Percentiles rank a stretch among this genome's conserved stretches.
Conservation (phyloP, 768 basidiomycete species). For the Auricularia sp. region DNA sequence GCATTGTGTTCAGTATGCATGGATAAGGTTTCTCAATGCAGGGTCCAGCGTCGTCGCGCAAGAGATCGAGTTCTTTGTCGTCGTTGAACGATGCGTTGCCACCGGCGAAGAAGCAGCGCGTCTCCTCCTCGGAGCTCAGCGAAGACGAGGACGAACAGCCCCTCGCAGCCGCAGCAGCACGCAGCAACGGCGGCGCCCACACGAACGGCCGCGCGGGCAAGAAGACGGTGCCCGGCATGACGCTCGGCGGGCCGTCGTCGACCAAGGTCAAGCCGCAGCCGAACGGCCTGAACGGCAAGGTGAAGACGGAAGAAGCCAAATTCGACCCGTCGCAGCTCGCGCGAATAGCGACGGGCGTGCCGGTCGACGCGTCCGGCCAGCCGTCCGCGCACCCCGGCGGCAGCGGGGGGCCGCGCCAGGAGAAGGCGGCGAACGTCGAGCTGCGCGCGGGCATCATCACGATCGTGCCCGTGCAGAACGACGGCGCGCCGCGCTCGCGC, state of each 20-base stretch:
- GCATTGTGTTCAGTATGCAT: conserved; percentile 9
- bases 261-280: conserved; percentile 24
- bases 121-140: conserved; percentile 40
- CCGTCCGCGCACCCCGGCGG: conserved; percentile 35
- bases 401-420: conserved; percentile 24
- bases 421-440: conserved; percentile 74
- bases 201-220: conserved; percentile 1
- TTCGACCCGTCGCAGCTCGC: conserved; percentile 71
- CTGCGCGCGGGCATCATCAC: conserved; percentile 74
- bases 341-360: conserved; percentile 70
- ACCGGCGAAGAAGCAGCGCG: conserved; percentile 41
- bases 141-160: conserved; percentile 44
- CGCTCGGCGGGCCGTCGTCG: not conserved
- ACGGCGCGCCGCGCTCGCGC: conserved; percentile 60
- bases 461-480: conserved; percentile 77
- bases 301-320: conserved; percentile 45
- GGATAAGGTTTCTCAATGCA: not conserved
- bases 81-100: conserved; percentile 21
- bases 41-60: conserved; percentile 19
- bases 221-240: not conserved
- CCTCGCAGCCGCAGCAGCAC: conserved; percentile 32
- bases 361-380: conserved; percentile 54
- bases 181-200: not conserved
- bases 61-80: conserved; percentile 15
- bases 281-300: conserved; percentile 28